Evolutionary conservation across 148 eudicot genomes (phyloP).

Genomic region (Amaranthus palmeri): DNA sequence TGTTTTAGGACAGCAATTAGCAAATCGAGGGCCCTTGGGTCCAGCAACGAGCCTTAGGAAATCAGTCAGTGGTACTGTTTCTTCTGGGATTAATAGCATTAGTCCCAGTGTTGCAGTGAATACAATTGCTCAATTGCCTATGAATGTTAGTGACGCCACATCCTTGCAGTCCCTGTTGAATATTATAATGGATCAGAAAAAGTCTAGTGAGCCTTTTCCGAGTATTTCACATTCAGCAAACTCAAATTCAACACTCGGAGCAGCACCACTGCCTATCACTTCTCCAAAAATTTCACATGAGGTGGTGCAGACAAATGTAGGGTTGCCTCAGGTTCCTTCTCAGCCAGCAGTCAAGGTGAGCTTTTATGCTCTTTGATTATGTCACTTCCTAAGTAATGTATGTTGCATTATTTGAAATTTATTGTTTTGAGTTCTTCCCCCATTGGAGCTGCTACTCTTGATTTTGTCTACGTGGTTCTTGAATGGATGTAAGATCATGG

Average conservation of each 20-base stretch:
- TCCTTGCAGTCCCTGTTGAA: slow-evolving; percentile 67
- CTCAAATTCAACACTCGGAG: slow-evolving; percentile 37
- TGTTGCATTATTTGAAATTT: neutral
- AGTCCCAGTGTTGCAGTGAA: slow-evolving; percentile 21
- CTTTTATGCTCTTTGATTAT: neutral
- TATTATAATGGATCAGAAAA: slow-evolving; percentile 62
- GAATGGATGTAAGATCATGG: slow-evolving; percentile 1
- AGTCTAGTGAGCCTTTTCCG: slow-evolving; percentile 38
- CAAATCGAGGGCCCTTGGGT: slow-evolving; percentile 28
- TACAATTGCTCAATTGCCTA: slow-evolving; percentile 29
- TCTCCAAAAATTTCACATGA: slow-evolving; percentile 30
- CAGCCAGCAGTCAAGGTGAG: slow-evolving; percentile 48
- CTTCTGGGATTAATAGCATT: slow-evolving; percentile 25
- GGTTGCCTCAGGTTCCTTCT: slow-evolving; percentile 42
- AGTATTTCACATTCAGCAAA: slow-evolving; percentile 27
- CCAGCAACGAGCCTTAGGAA: slow-evolving; percentile 36
- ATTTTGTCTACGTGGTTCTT: slow-evolving; percentile 4
- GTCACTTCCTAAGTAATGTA: neutral
- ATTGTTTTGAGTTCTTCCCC: too few relatives aligned
- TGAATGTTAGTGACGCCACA: slow-evolving; percentile 30
- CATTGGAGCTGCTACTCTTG: neutral
- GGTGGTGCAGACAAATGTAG: slow-evolving; percentile 37
- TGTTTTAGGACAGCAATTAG: slow-evolving; percentile 27
- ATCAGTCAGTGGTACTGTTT: slow-evolving; percentile 21
- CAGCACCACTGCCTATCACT: slow-evolving; percentile 34